A percentile compares a stretch with the other conserved stretches of the same genome.
These are phyloP conservation scores for Xanthoconium stramineum DNA, from an alignment of 768 basidiomycete species.

Conservation along the genomic window DNA sequence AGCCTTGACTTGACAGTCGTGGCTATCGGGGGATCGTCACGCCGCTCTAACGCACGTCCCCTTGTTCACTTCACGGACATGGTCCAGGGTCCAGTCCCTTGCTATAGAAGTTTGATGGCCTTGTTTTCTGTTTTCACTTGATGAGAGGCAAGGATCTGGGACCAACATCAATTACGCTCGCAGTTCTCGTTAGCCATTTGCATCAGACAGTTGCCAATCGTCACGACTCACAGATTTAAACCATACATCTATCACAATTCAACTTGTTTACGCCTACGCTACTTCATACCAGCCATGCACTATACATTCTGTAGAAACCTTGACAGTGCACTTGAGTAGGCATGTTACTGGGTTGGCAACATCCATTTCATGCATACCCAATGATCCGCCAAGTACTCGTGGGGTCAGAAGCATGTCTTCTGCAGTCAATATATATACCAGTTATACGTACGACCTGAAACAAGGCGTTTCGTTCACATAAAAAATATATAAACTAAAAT, in stretches of 20 bases:
- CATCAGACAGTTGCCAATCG: constrained; percentile 7
- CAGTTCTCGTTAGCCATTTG: neutral
- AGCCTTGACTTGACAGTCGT: constrained; percentile 16
- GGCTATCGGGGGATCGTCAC: constrained; percentile 9
- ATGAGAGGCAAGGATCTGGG: constrained; percentile 1
- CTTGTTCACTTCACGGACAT: constrained; percentile 5
- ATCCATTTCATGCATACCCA: neutral
- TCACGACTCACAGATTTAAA: constrained; percentile 5
- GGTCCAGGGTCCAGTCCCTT: constrained; percentile 4
- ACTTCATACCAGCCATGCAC: neutral
- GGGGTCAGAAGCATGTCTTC: constrained; percentile 1
- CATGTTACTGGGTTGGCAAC: constrained; percentile 3
- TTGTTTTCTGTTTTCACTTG: constrained; percentile 1
- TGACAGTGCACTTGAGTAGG: neutral
- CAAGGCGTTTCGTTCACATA: neutral
- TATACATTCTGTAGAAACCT: neutral
- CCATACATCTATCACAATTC: constrained; percentile 5
- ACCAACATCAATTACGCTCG: constrained; percentile 1
- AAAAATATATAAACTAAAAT: neutral
- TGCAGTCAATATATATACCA: neutral
- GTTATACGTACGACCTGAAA: constrained; percentile 10
- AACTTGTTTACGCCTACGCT: too few relatives aligned
- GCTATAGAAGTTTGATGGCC: constrained; percentile 14
- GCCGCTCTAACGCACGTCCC: neutral
- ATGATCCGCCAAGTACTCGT: neutral